Base-by-base conservation (phyloP, 2,329 filamentous ascomycete species). In the Ophiostoma tasmaniense region DNA sequence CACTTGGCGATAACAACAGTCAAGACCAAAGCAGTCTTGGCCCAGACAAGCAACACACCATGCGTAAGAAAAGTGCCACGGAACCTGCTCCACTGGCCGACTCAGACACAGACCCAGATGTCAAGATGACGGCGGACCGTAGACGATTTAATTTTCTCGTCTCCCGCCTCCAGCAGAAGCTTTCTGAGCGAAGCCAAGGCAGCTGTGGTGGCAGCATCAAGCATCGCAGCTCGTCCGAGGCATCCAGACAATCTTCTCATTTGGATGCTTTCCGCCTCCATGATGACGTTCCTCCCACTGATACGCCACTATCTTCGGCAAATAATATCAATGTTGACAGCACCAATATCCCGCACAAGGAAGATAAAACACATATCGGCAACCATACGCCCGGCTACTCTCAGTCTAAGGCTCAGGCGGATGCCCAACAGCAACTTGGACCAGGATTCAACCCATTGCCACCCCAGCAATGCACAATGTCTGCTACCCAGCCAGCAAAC, bases 81-180 rank as follows among this genome's bases (percentile, higher is more conserved):
- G 61, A 64, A 10, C 17, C 61, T 1, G 61, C 4, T 20, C 61
- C 20, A 13, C 30, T 22, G 20, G 20, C 6, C 17, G 30, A 37
- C 2, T 3, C 61, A 6, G 33, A 64, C 8, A 13, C 66, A 25
- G 20, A 55, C n/a, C 22, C 20, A 10, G 50, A 50, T 33, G 45
- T n/a, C 20, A n/a, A 20, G 28, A 62, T 10, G 4, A 37, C 42
- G 0, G 70, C 67, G 7, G 67, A 68, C 33, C 66, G 70, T 10
- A 28, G 55, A 8, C 70, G 71, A 3, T 72, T 72, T 42, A 67
- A 72, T 39, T 33, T 59, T 1, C 67, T 72, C 20, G 66, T 73
- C 55, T 64, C 37, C 13, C 69, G 71, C 17, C 68, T 73, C 2
- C 70, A 67, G n/a, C 59, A 70, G 14, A 69, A 67, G 11, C 42